Evolutionary conservation across 495 filamentous ascomycete genomes (phyloP), one percentile per base, ranked within the genome.

Genomic region (Hypoxylon perforatum): DNA sequence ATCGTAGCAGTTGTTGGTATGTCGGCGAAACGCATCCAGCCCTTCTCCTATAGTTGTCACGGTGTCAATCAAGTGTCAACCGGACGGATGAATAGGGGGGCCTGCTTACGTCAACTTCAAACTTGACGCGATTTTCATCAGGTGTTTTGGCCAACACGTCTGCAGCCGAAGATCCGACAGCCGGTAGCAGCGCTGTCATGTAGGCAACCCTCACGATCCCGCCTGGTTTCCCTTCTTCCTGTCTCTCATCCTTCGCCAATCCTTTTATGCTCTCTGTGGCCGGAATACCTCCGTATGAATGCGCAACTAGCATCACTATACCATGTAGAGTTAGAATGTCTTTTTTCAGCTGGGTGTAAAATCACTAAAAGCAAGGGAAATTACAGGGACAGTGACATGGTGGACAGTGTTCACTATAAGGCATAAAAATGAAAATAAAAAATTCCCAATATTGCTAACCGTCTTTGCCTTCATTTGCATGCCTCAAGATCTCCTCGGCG

Each of bases 161-260:
- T 1, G 1, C 8, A 3, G 63, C 22, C 3, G 63, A 48, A 3
- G 10, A n/a, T 12, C 76, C 76, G 8, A 71, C 52, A 0, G 50
- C n/a, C 5, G 57, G 41, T 4, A 76, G 42, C 10, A 76, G 21
- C 14, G 64, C 53, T 3, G 71, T 76, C 45, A 79, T 77, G 55
- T 82, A 84, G 3, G 78, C 57, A 22, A 85, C 35, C 33, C 76
- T 70, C 2, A 78, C 51, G 4, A 85, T 71, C 0, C 80, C 79
- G 0, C 76, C 75, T 33, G 73, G 67, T 45, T 78, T 71, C 0
- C 80, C 81, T 60, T 78, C 44, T 18, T 69, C 67, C 22, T 77
- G 62, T 38, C 82, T 71, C 8, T 77, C 80, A 14, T 65, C 47
- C 50, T 79, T 79, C 4, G 74, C 70, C 15, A 84, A 60, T 21